These are phyloP conservation scores for Yamadazyma songkhlaensis DNA, from an alignment of 1,139 yeast species.

Conservation along the genomic window DNA sequence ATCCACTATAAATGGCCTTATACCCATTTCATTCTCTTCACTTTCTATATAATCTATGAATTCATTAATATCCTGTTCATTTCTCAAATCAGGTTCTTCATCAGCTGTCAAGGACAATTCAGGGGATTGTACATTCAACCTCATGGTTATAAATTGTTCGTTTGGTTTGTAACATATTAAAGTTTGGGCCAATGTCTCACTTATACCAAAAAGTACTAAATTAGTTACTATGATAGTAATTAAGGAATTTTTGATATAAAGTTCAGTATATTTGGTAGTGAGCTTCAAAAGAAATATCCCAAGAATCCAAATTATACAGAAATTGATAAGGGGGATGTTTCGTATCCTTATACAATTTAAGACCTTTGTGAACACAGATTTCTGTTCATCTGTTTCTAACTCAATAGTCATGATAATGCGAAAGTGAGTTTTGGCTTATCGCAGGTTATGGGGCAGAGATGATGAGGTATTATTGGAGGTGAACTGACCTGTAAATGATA, in stretches of 20 bases:
- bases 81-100: slow-evolving; percentile 13
- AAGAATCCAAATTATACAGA: slow-evolving; percentile 48
- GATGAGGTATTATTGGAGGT: too few species aligned
- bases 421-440: background rate
- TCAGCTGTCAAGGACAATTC: slow-evolving; percentile 9
- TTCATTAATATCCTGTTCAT: slow-evolving; percentile 20
- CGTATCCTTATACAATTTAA: slow-evolving; percentile 35
- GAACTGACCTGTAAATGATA: too few species aligned
- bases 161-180: slow-evolving; percentile 36
- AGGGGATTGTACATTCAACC: slow-evolving; percentile 14
- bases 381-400: slow-evolving; percentile 1
- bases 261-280: slow-evolving; percentile 56
- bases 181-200: slow-evolving; percentile 87
- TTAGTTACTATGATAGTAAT: slow-evolving; percentile 83
- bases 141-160: slow-evolving; percentile 22
- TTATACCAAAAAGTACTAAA: slow-evolving; percentile 76
- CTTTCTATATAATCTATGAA: slow-evolving; percentile 38
- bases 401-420: slow-evolving; percentile 4
- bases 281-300: slow-evolving; percentile 49
- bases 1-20: slow-evolving; percentile 8
- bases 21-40: slow-evolving; percentile 11
- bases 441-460: too few species aligned
- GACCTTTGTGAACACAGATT: slow-evolving; percentile 20
- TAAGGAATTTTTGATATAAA: slow-evolving; percentile 66
- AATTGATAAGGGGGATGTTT: slow-evolving; percentile 53